A percentile compares a stretch with the other conserved stretches of the same genome.
Conservation (phyloP, 2,329 filamentous ascomycete genomes). For the Fusarium floridanum region DNA sequence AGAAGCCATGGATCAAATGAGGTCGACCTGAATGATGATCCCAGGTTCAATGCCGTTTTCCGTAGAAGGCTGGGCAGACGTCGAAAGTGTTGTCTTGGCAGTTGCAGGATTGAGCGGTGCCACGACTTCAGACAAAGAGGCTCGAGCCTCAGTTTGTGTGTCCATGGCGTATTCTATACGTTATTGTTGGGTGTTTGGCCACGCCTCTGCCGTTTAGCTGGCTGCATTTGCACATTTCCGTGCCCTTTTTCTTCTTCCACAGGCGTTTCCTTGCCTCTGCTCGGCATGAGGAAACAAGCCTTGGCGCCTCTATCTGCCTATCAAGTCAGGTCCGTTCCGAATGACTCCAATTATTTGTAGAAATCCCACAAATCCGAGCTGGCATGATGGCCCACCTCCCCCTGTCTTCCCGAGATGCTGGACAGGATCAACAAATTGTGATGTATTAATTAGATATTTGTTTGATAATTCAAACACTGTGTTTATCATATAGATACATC, state of each 20-base stretch:
- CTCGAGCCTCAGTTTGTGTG: background rate
- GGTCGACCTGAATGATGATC: conserved; percentile 7
- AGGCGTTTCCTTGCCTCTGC: background rate
- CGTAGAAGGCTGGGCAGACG: conserved; percentile 36
- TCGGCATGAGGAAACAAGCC: conserved; percentile 8
- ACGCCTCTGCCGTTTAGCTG: conserved; percentile 22
- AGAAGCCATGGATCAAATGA: conserved; percentile 13
- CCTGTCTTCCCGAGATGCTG: background rate
- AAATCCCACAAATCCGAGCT: conserved; percentile 32
- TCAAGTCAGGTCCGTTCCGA: conserved; percentile 14
- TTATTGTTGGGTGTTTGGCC: conserved; percentile 18
- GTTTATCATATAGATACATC: background rate
- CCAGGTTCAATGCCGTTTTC: conserved; percentile 31
- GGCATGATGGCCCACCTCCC: conserved; percentile 22
- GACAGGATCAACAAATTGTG: background rate
- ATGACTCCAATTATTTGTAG: conserved; percentile 6
- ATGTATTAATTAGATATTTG: background rate
- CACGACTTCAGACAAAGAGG: background rate
- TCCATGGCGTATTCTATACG: conserved; percentile 23
- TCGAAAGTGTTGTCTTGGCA: background rate
- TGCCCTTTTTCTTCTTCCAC: background rate
- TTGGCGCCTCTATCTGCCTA: conserved; percentile 2
- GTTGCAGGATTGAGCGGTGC: background rate
- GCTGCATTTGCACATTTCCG: conserved; percentile 19
- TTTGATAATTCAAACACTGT: background rate